These are phyloP conservation scores for Microstegium vimineum DNA, from an alignment of 176 grass and related monocot genomes.

Conservation along the genomic window DNA sequence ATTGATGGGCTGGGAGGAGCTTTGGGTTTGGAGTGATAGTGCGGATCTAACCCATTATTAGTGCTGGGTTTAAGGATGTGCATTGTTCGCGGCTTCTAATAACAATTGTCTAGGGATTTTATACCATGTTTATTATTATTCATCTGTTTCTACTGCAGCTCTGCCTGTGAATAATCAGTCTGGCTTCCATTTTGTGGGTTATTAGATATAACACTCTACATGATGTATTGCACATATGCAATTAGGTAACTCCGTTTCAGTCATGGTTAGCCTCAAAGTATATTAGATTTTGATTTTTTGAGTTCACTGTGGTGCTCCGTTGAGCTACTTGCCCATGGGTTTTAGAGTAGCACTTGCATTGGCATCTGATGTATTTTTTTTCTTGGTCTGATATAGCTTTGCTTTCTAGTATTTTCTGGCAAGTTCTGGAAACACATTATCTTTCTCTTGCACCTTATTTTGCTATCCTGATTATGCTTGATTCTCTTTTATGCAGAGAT, in stretches of 20 bases:
- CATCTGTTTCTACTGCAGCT: background rate
- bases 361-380: background rate
- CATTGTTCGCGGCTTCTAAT: background rate
- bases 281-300: background rate
- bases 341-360: background rate
- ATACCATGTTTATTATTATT: background rate
- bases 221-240: background rate
- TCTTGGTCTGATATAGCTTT: background rate
- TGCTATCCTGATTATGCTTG: background rate
- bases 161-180: background rate
- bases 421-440: background rate
- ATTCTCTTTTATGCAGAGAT: slow-evolving; percentile 25
- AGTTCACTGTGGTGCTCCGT: background rate
- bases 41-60: background rate
- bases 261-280: background rate
- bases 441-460: background rate
- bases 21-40: background rate
- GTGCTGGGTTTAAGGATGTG: background rate
- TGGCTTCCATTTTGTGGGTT: background rate
- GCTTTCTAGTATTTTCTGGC: slow-evolving; percentile 19
- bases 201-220: background rate
- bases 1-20: background rate
- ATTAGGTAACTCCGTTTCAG: background rate
- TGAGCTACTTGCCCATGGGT: background rate
- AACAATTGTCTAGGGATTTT: background rate